A percentile compares a stretch with the other conserved stretches of the same genome.
phyloP scores from a whole-genome alignment of 192 early-diverging fungal species.

The Rhizoclosmatium sp. region DNA sequence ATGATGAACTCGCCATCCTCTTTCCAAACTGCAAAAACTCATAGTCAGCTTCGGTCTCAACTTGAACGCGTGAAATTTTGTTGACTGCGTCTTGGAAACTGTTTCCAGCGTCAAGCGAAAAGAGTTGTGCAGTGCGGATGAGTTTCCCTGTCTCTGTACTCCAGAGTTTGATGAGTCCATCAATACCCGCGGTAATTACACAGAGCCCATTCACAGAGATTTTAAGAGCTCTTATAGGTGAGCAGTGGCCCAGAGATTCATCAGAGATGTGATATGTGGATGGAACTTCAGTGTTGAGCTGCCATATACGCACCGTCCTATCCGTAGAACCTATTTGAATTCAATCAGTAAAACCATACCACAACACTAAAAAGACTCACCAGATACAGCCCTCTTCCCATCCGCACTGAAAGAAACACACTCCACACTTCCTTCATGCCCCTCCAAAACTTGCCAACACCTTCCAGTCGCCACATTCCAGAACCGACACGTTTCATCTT shows the following conservation, averaged over 20 bases:
- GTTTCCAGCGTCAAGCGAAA: not conserved
- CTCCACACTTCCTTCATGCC: conserved; percentile 30
- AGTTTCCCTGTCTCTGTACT: conserved; percentile 30
- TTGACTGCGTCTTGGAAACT: conserved; percentile 18
- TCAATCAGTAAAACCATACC: not conserved
- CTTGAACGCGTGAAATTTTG: not conserved
- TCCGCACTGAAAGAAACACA: conserved; percentile 26
- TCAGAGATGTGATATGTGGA: conserved; percentile 7
- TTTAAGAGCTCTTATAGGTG: conserved; percentile 10
- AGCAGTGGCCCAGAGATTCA: not conserved
- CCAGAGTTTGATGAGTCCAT: conserved; percentile 31
- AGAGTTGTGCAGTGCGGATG: conserved; percentile 15
- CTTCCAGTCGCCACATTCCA: conserved; percentile 38
- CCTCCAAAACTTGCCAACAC: conserved; percentile 20
- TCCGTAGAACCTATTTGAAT: conserved; percentile 30
- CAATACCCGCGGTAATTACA: conserved; percentile 30
- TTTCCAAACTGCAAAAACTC: conserved; percentile 3
- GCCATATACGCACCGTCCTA: conserved; percentile 36
- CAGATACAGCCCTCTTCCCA: conserved; percentile 31
- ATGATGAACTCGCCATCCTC: not conserved
- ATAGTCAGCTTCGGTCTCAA: not conserved
- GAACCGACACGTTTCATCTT: conserved; percentile 27
- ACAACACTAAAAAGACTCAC: not conserved
- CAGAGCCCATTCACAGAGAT: conserved; percentile 16
- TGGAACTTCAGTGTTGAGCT: conserved; percentile 10